phyloP scores from a whole-genome alignment of 257 asterid genomes.

The Nemophila menziesii region DNA sequence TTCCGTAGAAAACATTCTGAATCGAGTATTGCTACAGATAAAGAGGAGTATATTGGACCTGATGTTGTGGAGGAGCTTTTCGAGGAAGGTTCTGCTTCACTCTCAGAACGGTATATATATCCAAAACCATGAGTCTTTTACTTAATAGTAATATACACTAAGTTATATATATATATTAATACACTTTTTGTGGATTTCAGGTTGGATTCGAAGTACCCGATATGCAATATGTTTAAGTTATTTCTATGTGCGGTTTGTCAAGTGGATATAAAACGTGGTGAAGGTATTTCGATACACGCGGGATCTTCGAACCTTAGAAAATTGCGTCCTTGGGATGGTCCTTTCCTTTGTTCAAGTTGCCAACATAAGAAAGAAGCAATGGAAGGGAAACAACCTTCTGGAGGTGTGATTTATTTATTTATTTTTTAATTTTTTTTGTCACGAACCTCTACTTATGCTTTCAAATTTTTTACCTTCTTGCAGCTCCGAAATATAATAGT shows the following conservation, averaged over 20 bases:
- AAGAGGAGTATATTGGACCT: constrained; percentile 40
- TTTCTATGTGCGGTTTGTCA: constrained; percentile 74
- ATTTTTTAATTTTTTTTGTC: neutral
- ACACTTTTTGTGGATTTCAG: constrained; percentile 14
- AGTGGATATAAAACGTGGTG: constrained; percentile 59
- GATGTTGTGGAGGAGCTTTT: constrained; percentile 61
- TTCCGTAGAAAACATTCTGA: constrained; percentile 42
- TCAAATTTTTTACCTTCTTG: constrained; percentile 10
- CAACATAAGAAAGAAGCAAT: constrained; percentile 70
- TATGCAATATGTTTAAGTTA: constrained; percentile 67
- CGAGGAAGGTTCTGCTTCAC: constrained; percentile 79
- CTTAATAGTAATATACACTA: neutral
- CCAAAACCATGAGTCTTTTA: neutral
- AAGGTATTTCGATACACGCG: constrained; percentile 59
- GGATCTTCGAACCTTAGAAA: constrained; percentile 32
- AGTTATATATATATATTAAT: neutral
- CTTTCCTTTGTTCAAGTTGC: constrained; percentile 68
- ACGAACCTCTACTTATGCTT: neutral
- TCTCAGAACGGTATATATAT: constrained; percentile 44
- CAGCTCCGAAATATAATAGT: constrained; percentile 68
- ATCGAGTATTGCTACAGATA: constrained; percentile 27
- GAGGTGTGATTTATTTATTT: constrained; percentile 31
- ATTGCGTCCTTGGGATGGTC: constrained; percentile 70
- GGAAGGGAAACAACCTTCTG: constrained; percentile 63
- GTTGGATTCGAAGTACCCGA: constrained; percentile 59